Evolutionary conservation across 345 rosid genomes (phyloP), one percentile per base, ranked within the genome.

Genomic region (Gossypium australe): DNA sequence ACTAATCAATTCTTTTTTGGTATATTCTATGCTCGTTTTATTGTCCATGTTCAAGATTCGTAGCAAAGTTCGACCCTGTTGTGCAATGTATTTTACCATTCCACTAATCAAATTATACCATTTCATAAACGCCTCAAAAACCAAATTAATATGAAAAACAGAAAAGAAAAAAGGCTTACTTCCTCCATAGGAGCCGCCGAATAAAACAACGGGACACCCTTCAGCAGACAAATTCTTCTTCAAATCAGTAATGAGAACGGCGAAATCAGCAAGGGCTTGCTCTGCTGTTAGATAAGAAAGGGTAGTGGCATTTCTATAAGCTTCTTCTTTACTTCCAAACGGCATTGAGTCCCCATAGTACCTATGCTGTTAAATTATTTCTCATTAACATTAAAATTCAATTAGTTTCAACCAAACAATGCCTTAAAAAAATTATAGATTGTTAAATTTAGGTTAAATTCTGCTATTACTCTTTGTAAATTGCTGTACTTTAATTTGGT

Each of bases 181-280:
- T 88, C 98, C 98, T 78, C 98, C 97, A 52, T 94, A 92, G 20
- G 98, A 94, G 75, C 98, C 98, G 1, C 98, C 98, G 76, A 94
- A 92, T 79, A 94, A 81, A 63, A 94, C 94, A 62, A 90, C 97
- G 0, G 97, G 97, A 25, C 86, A 94, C 17, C 83, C 90, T 84
- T 89, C 87, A 0, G 98, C 98, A 8, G 97, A 90, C 61, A 94
- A 82, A 75, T 92, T 94, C 76, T 87, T 80, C 75, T 94, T 90
- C 84, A 92, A 81, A 78, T 92, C 81, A 20, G 89, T 88, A 38
- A 88, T 74, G 70, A 94, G 76, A 55, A 92, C 87, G 0, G 97
- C 92, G 51, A 89, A 94, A 86, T 94, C 97, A 4, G 97, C 97
- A 45, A 94, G 87, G 41, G 97, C 98, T 86, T 92, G 98, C 89